These are phyloP conservation scores for Metschnikowia continentalis DNA, from an alignment of 805 yeast genomes.

Conservation along the genomic window DNA sequence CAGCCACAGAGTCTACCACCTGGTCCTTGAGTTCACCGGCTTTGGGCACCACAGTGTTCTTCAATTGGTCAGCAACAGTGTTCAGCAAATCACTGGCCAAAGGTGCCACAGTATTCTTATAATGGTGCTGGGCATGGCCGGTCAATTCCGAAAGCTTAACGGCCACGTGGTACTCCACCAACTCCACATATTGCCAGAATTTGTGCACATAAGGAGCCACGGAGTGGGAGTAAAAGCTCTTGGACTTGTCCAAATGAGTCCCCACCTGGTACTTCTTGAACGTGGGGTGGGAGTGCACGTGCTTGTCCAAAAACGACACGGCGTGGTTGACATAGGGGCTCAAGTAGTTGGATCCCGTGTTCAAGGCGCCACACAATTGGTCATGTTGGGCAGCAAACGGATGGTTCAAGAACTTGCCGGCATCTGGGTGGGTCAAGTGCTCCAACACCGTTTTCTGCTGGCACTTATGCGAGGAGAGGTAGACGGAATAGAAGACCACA, in stretches of 20 bases:
- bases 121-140: constrained; percentile 15
- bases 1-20: constrained; percentile 5
- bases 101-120: constrained; percentile 20
- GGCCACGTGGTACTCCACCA: constrained; percentile 29
- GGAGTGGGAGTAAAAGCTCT: constrained; percentile 21
- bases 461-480: constrained; percentile 40
- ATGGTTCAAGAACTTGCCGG: constrained; percentile 30
- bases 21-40: constrained; percentile 11
- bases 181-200: constrained; percentile 31
- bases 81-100: constrained; percentile 12
- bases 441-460: constrained; percentile 28
- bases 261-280: constrained; percentile 31
- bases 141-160: constrained; percentile 22
- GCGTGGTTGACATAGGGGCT: constrained; percentile 29
- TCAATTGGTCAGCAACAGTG: constrained; percentile 14
- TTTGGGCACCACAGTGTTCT: constrained; percentile 19
- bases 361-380: constrained; percentile 31
- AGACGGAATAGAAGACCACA: constrained; percentile 30
- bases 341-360: constrained; percentile 24
- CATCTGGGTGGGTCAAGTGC: constrained; percentile 17
- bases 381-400: constrained; percentile 37
- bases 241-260: constrained; percentile 23
- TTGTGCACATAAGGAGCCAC: constrained; percentile 31
- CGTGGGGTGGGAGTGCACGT: constrained; percentile 35
- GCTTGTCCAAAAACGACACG: constrained; percentile 30